phyloP scores from a whole-genome alignment of 148 eudicot genomes.

The Chenopodium quinoa region DNA sequence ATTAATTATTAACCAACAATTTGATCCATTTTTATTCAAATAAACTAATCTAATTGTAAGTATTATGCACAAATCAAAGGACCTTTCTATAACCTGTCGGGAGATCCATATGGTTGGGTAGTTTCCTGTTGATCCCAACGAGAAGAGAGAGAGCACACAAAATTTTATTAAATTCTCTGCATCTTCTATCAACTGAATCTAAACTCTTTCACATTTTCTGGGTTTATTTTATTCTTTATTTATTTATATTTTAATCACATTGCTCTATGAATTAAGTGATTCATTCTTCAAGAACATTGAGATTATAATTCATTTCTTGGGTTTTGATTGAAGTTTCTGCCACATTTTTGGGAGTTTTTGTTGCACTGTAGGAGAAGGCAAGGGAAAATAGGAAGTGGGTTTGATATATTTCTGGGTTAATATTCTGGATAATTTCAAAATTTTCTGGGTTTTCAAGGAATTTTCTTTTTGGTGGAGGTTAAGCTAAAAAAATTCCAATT shows the following conservation, averaged over 20 bases:
- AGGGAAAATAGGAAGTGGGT: background rate
- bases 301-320: background rate
- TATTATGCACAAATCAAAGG: background rate
- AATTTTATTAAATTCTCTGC: background rate
- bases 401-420: background rate
- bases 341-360: background rate
- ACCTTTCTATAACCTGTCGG: constrained; percentile 4
- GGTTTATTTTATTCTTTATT: background rate
- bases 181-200: background rate
- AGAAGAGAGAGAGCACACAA: constrained; percentile 6
- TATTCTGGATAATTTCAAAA: background rate
- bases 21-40: background rate
- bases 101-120: constrained; percentile 30
- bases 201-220: background rate
- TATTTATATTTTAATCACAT: too few relatives aligned
- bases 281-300: background rate
- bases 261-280: background rate
- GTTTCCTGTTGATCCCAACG: constrained; percentile 19
- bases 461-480: background rate
- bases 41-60: background rate
- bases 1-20: constrained; percentile 7
- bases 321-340: background rate
- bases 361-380: background rate
- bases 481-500: background rate
- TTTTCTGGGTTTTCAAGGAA: background rate